These are phyloP conservation scores for Tausonia pullulans DNA, from an alignment of 1,284 basidiomycete genomes.

Conservation along the genomic window DNA sequence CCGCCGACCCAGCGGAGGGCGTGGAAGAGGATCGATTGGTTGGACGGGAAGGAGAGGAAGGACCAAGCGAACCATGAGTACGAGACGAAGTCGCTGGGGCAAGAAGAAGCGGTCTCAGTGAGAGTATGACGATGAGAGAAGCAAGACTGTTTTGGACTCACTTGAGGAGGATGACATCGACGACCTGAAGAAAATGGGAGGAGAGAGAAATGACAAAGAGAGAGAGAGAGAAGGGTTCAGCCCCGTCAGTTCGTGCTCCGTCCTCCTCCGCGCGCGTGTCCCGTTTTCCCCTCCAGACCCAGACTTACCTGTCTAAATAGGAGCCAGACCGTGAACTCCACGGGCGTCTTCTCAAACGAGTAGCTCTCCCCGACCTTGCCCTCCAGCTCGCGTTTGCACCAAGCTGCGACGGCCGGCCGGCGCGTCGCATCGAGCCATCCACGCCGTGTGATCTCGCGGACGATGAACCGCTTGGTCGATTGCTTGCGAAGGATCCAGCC, in stretches of 20 bases:
- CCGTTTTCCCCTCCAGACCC: background rate
- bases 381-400: conserved; percentile 75
- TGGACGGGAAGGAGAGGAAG: conserved; percentile 70
- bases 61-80: conserved; percentile 94
- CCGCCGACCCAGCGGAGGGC: conserved; percentile 81
- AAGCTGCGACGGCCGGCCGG: conserved; percentile 52
- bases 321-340: conserved; percentile 38
- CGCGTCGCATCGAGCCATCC: conserved; percentile 78
- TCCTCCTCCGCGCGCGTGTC: no score
- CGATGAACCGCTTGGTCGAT: conserved; percentile 87
- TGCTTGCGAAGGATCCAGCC: conserved; percentile 90
- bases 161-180: conserved; percentile 95
- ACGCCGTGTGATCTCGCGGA: conserved; percentile 59
- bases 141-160: conserved; percentile 34
- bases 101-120: background rate
- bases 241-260: no score
- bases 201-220: conserved; percentile 49
- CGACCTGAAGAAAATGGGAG: conserved; percentile 84
- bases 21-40: conserved; percentile 61
- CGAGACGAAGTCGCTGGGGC: conserved; percentile 72
- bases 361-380: conserved; percentile 87
- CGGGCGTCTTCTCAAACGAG: conserved; percentile 61
- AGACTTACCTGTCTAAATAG: conserved; percentile 35
- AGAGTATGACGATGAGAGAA: background rate
- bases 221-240: no score